These are phyloP conservation scores for Globisporangium cederbergense DNA, from an alignment of 352 stramenopile genomes.

Conservation along the genomic window DNA sequence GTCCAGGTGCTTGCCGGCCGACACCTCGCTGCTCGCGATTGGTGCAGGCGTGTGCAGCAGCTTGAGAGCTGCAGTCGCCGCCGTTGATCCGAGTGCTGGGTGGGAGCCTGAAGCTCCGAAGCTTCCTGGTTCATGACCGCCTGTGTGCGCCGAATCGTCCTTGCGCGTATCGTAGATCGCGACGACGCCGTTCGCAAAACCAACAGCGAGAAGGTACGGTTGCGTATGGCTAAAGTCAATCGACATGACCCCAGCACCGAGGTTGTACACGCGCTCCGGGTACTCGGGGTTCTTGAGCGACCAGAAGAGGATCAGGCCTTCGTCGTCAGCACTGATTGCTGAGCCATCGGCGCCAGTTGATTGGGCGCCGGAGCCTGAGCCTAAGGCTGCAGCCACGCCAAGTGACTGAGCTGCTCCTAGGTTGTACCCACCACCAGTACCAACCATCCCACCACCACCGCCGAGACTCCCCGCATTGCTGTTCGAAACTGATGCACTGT, in stretches of 20 bases:
- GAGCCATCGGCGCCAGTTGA: neutral
- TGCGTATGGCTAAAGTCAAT: constrained; percentile 87
- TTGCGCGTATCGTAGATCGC: constrained; percentile 90
- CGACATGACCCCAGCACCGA: constrained; percentile 76
- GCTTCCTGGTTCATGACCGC: neutral
- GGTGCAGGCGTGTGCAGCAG: constrained; percentile 31
- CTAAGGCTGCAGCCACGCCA: neutral
- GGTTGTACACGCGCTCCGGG: constrained; percentile 85
- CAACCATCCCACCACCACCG: neutral
- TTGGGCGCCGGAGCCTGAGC: neutral
- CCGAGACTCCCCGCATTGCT: neutral
- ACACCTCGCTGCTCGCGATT: constrained; percentile 55
- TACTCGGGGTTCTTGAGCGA: constrained; percentile 91
- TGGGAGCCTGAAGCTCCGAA: neutral
- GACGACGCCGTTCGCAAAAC: constrained; percentile 88
- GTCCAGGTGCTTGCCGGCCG: constrained; percentile 81
- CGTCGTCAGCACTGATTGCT: constrained; percentile 16
- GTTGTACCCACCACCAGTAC: neutral
- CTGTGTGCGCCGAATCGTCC: constrained; percentile 27
- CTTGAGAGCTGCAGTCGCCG: neutral
- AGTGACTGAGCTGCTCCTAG: neutral
- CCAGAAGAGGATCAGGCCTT: constrained; percentile 92
- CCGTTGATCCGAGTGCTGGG: constrained; percentile 1
- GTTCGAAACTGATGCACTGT: constrained; percentile 1
- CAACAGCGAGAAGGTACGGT: constrained; percentile 88